phyloP scores from a whole-genome alignment of 2,329 filamentous ascomycete species.

The Orbilia quercus region DNA sequence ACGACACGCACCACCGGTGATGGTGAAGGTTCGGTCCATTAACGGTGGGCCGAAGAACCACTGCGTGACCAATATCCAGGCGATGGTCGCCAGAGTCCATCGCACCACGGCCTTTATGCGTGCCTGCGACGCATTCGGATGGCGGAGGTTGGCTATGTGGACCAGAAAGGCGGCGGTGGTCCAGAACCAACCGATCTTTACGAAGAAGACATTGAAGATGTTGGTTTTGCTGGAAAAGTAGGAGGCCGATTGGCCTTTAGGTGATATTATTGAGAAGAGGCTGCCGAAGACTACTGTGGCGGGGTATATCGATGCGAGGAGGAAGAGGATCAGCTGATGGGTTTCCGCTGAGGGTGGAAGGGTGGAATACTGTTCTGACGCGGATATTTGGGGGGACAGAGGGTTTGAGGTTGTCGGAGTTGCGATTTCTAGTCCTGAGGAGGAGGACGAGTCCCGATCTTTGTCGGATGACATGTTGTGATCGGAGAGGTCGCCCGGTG shows the following conservation, averaged over 20 bases:
- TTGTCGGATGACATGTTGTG: constrained; percentile 46
- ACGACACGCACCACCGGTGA: constrained; percentile 87
- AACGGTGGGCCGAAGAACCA: constrained; percentile 95
- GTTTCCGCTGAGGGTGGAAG: constrained; percentile 35
- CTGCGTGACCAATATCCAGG: constrained; percentile 90
- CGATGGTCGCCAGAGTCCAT: constrained; percentile 77
- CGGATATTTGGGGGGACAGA: constrained; percentile 35
- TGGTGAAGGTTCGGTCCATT: constrained; percentile 88
- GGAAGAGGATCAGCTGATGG: constrained; percentile 60
- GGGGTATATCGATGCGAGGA: constrained; percentile 78
- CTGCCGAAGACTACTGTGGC: constrained; percentile 81
- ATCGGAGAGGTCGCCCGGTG: background rate
- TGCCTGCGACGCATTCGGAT: constrained; percentile 62
- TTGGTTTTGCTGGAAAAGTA: constrained; percentile 97
- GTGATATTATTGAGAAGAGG: constrained; percentile 81
- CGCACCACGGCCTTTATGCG: constrained; percentile 71
- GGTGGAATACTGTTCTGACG: constrained; percentile 27
- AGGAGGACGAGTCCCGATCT: constrained; percentile 48
- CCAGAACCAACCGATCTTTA: constrained; percentile 97
- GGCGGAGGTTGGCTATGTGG: constrained; percentile 77
- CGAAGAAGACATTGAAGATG: constrained; percentile 89
- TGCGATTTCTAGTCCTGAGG: constrained; percentile 49
- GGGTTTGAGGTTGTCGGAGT: constrained; percentile 48
- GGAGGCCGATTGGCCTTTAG: constrained; percentile 73
- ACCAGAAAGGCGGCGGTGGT: constrained; percentile 77